Conservation (phyloP, 257 asterid genomes). For the Parsonsia alboflavescens region DNA sequence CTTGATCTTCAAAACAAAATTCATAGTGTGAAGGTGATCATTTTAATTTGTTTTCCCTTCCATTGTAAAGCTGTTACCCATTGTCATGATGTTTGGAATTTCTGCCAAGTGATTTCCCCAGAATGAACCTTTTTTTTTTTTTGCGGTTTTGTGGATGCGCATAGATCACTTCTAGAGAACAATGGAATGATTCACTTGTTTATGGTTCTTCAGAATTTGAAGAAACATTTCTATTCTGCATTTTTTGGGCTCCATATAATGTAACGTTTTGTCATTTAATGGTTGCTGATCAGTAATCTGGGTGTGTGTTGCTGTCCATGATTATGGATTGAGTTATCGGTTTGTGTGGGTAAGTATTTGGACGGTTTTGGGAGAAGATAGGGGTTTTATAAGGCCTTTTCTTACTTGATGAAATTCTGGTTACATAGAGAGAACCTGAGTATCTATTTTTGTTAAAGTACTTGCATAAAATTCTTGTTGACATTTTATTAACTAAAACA, state of each 20-base stretch:
- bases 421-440: too few relatives aligned
- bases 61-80: background rate
- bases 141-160: too few relatives aligned
- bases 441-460: too few relatives aligned
- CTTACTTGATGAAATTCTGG: too few relatives aligned
- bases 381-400: too few relatives aligned
- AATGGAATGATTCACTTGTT: background rate
- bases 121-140: too few relatives aligned
- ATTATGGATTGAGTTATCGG: too few relatives aligned
- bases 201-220: background rate
- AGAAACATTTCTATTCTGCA: background rate
- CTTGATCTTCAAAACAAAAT: constrained; percentile 33
- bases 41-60: background rate
- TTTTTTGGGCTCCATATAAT: background rate
- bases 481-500: too few relatives aligned
- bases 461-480: too few relatives aligned
- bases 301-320: too few relatives aligned
- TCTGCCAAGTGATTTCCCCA: background rate
- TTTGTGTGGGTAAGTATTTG: too few relatives aligned
- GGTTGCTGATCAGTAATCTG: background rate
- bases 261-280: background rate
- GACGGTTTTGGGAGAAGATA: too few relatives aligned
- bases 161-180: background rate
- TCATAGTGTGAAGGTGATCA: constrained; percentile 46
- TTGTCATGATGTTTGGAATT: background rate